phyloP scores from a whole-genome alignment of 352 stramenopile species.

The Lagenidium giganteum region DNA sequence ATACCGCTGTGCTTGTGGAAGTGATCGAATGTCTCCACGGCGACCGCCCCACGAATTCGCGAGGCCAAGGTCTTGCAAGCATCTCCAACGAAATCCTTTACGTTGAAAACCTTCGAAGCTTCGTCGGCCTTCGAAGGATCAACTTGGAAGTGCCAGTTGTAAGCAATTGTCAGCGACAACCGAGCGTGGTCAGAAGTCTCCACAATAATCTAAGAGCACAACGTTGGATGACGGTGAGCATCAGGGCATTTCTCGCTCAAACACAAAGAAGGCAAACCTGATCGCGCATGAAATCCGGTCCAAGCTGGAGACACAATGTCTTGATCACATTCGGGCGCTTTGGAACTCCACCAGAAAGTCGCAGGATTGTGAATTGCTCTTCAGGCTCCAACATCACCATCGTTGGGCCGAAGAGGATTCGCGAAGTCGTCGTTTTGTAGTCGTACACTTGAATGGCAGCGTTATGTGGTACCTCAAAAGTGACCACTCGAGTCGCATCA shows the following conservation, averaged over 20 bases:
- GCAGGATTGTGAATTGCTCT: slow-evolving; percentile 61
- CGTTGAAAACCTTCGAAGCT: slow-evolving; percentile 54
- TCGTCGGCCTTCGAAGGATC: slow-evolving; percentile 28
- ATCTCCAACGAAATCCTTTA: slow-evolving; percentile 61
- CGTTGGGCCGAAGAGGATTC: slow-evolving; percentile 60
- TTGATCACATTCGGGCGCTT: slow-evolving; percentile 59
- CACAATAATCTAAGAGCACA: slow-evolving; percentile 65
- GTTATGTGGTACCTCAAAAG: slow-evolving; percentile 67
- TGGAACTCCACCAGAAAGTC: slow-evolving; percentile 42
- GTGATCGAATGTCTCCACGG: slow-evolving; percentile 54
- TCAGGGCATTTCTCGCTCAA: too few species aligned
- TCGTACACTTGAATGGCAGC: slow-evolving; percentile 65
- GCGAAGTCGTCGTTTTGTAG: slow-evolving; percentile 57
- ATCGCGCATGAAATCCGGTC: slow-evolving; percentile 65
- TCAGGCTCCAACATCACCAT: slow-evolving; percentile 65
- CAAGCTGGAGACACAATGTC: slow-evolving; percentile 57
- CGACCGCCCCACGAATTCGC: slow-evolving; percentile 55
- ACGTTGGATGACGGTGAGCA: too few species aligned
- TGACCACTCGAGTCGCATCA: slow-evolving; percentile 50
- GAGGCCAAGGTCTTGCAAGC: slow-evolving; percentile 62
- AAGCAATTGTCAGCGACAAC: slow-evolving; percentile 53
- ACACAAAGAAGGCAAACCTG: too few species aligned
- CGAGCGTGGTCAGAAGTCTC: slow-evolving; percentile 61
- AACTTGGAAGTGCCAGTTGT: slow-evolving; percentile 68
- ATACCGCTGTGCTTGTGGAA: slow-evolving; percentile 62